phyloP scores from a whole-genome alignment of 352 stramenopile species.

The Phytopythium litorale region DNA sequence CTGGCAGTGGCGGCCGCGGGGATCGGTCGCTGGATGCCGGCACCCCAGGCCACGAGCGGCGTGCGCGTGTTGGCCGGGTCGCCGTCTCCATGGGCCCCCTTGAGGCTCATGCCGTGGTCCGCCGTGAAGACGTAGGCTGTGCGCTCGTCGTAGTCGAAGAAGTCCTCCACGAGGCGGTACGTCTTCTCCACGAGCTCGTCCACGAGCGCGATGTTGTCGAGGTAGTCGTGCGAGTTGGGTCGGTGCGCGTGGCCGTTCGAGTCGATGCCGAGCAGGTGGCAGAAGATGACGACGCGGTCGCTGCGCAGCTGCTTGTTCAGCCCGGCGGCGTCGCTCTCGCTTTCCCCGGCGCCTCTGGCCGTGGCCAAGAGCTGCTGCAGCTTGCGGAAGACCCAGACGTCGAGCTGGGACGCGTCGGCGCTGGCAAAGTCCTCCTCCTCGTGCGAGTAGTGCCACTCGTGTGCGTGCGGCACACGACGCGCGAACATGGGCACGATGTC shows the following conservation, averaged over 20 bases:
- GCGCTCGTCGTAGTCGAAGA: constrained; percentile 56
- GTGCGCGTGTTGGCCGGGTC: constrained; percentile 80
- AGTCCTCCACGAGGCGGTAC: constrained; percentile 52
- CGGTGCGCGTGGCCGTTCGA: constrained; percentile 84
- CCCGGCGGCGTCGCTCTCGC: constrained; percentile 5
- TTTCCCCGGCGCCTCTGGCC: not conserved
- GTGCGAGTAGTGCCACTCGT: constrained; percentile 70
- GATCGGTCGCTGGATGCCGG: constrained; percentile 47
- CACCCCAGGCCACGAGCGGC: constrained; percentile 73
- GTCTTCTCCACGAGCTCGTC: constrained; percentile 73
- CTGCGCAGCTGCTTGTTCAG: constrained; percentile 31
- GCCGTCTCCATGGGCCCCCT: constrained; percentile 78
- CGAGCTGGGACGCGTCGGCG: constrained; percentile 60
- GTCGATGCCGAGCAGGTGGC: constrained; percentile 82
- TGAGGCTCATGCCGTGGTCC: constrained; percentile 83
- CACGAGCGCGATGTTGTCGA: constrained; percentile 82
- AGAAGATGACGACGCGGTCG: constrained; percentile 67
- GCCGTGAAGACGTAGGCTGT: constrained; percentile 84
- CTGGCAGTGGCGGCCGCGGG: not conserved
- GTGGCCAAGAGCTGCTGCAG: constrained; percentile 40
- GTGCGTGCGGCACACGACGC: constrained; percentile 60
- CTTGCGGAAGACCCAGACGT: constrained; percentile 72
- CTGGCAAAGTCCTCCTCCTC: constrained; percentile 81
- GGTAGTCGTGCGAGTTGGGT: constrained; percentile 68
- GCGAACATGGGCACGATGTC: constrained; percentile 88